Base-by-base conservation (phyloP, 2,329 filamentous ascomycete species). In the Epicoccum nigrum region DNA sequence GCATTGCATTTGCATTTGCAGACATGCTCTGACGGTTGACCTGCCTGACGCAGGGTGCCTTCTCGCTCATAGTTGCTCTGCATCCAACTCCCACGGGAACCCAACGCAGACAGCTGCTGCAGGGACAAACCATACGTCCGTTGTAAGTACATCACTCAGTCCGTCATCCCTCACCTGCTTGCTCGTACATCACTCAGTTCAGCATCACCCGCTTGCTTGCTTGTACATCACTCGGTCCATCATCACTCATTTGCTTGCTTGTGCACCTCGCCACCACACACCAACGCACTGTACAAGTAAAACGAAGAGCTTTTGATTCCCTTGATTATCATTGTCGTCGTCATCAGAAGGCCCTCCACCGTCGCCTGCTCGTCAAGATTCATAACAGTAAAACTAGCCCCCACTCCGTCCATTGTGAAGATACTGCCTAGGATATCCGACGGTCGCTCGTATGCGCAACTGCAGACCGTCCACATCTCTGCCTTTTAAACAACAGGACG, bases 291-390 rank as follows among this genome's bases (percentile, higher is more conserved):
- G 23, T 27, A 25, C 31, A 28, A 41, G 17, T 59, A 59, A 65
- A 65, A 65, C 60, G 47, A 66, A 68, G 60, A 70, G 68, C 69
- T 72, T 72, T 72, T 72, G 61, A 71, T 71, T 72, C 63, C 61
- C 68, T 71, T n/a, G n/a, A n/a, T n/a, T n/a, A n/a, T n/a, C n/a
- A 25, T 25, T 25, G 9, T 25, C 67, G 65, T 69, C 66, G 66
- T 67, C 63, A 52, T 70, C 65, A 67, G 62, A 59, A 65, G 55
- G 52, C 49, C 60, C 54, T 44, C 40, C 28, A 48, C 61, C 63
- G 51, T 63, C 54, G 55, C 54, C 56, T 60, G 56, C 43, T 62
- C 53, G 55, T 55, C 51, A 54, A 45, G 21, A 37, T 37, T 51
- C 55, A 40, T 51, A 33, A 55, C 54, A 63, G 56, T 61, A 56